These are phyloP conservation scores for Fraxinus nigra DNA, from an alignment of 305 asterid genomes.

Conservation along the genomic window DNA sequence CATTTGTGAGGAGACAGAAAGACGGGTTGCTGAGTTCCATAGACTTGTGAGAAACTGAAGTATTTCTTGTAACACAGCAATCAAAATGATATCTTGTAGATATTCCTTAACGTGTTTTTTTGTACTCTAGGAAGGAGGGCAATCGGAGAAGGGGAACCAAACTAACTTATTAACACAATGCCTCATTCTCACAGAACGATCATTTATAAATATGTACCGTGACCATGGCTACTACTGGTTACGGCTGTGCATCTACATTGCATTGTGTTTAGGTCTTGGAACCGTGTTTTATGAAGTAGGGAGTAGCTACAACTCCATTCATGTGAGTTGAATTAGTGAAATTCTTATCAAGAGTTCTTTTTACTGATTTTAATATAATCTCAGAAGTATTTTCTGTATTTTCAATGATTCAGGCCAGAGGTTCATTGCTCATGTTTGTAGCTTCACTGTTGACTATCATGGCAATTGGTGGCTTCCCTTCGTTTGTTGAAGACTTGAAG, in stretches of 20 bases:
- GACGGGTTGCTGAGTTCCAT: conserved; percentile 38
- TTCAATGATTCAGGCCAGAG: conserved; percentile 48
- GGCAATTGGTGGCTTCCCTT: conserved; percentile 74
- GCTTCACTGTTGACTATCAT: conserved; percentile 53
- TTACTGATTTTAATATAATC: not conserved
- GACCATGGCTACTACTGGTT: conserved; percentile 71
- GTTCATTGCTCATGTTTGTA: conserved; percentile 62
- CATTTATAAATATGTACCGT: conserved; percentile 57
- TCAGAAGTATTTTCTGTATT: not conserved
- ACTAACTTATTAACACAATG: conserved; percentile 37
- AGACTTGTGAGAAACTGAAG: conserved; percentile 35
- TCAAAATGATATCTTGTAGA: not conserved
- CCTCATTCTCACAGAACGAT: conserved; percentile 48
- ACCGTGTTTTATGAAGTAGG: conserved; percentile 50
- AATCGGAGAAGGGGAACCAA: conserved; percentile 27
- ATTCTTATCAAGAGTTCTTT: not conserved
- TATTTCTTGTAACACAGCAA: not conserved
- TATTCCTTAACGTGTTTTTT: not conserved
- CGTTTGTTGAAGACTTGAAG: conserved; percentile 63
- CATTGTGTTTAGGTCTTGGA: conserved; percentile 55
- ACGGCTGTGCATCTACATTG: conserved; percentile 52
- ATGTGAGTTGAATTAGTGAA: conserved; percentile 29
- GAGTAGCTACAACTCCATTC: conserved; percentile 39
- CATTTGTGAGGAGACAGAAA: conserved; percentile 32
- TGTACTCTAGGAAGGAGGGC: conserved; percentile 33